Evolutionary conservation across 371 early-diverging fungal genomes (phyloP).

Genomic region (Mortierella sp.): DNA sequence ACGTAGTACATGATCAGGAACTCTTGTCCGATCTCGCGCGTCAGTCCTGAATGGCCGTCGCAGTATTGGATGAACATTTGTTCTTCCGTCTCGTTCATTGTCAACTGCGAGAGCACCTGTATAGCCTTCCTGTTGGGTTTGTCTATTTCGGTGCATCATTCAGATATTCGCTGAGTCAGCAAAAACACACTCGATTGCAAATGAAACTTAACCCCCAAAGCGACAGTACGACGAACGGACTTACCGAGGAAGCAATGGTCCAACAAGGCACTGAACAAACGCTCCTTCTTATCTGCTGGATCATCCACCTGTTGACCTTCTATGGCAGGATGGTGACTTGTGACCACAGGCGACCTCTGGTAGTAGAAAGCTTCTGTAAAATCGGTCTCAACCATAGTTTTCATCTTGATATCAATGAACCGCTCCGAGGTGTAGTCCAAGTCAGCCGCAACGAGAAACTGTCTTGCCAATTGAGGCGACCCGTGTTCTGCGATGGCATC

Average conservation of each 20-base stretch:
- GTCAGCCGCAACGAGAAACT: constrained; percentile 42
- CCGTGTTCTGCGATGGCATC: constrained; percentile 37
- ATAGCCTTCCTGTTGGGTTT: constrained; percentile 51
- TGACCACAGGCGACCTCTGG: constrained; percentile 24
- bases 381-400: constrained; percentile 33
- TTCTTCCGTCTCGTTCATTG: constrained; percentile 40
- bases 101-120: constrained; percentile 28
- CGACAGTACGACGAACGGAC: not conserved
- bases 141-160: not conserved
- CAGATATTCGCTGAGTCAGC: not conserved
- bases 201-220: not conserved
- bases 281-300: constrained; percentile 2
- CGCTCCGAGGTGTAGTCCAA: constrained; percentile 34
- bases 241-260: constrained; percentile 48
- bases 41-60: constrained; percentile 29
- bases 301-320: not conserved
- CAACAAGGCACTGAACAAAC: constrained; percentile 26
- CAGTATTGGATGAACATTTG: constrained; percentile 34
- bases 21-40: constrained; percentile 44
- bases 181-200: not conserved
- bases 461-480: constrained; percentile 40
- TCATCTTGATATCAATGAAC: constrained; percentile 45
- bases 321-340: not conserved
- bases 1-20: constrained; percentile 54
- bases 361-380: constrained; percentile 49